Evolutionary conservation across 331 rosid genomes (phyloP).

Genomic region (Quercus tomentella): DNA sequence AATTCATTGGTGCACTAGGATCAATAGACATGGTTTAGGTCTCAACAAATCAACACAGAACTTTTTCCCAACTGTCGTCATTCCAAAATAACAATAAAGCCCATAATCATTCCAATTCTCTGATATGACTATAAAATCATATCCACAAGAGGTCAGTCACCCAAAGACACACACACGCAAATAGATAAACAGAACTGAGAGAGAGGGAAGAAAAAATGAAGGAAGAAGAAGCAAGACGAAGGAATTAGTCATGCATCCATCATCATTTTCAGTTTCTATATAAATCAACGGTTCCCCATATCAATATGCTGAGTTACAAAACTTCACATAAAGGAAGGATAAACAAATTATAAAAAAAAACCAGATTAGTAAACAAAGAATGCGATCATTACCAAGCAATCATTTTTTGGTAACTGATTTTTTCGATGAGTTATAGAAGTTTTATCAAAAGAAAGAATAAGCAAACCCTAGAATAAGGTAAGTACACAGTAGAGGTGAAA

Average conservation of each 20-base stretch:
- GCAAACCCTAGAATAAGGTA: too few species aligned
- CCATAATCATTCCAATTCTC: slow-evolving; percentile 21
- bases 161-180: neutral
- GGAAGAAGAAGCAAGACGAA: neutral
- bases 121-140: neutral
- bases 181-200: neutral
- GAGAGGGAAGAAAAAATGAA: neutral
- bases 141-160: neutral
- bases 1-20: slow-evolving; percentile 55
- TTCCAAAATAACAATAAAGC: slow-evolving; percentile 9
- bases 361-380: neutral
- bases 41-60: slow-evolving; percentile 19
- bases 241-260: neutral
- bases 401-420: neutral
- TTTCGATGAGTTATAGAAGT: too few species aligned
- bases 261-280: neutral
- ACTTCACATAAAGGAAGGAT: neutral
- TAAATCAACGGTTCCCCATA: neutral
- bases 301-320: neutral
- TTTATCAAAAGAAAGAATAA: too few species aligned
- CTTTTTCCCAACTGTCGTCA: slow-evolving; percentile 24
- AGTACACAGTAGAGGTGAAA: too few species aligned
- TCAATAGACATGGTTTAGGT: slow-evolving; percentile 30
- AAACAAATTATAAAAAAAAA: neutral
- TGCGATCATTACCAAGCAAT: neutral